Evolutionary conservation across 768 basidiomycete genomes (phyloP).

Genomic region (Phlegmacium glaucopus): DNA sequence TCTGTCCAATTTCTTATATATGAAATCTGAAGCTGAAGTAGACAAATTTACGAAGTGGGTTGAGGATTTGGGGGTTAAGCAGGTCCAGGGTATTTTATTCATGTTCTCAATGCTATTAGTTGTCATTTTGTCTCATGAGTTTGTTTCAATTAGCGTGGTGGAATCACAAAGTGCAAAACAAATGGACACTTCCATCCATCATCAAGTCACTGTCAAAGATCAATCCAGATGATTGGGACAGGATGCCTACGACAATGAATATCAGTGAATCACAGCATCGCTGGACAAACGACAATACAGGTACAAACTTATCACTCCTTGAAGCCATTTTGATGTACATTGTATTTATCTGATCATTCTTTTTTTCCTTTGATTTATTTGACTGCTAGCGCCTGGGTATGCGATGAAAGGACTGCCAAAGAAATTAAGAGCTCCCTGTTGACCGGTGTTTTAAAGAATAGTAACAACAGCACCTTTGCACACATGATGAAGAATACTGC

Average conservation of each 20-base stretch:
- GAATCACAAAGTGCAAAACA: constrained; percentile 15
- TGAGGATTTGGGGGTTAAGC: background rate
- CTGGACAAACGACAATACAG: constrained; percentile 15
- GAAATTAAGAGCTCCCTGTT: background rate
- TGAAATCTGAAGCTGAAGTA: constrained; percentile 4
- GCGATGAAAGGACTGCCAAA: background rate
- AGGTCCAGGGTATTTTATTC: constrained; percentile 5
- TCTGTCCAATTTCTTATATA: constrained; percentile 10
- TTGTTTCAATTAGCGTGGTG: constrained; percentile 23
- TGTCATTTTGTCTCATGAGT: background rate
- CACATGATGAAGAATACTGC: background rate
- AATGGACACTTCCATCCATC: constrained; percentile 17
- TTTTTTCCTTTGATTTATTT: background rate
- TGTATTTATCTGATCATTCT: background rate
- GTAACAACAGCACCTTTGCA: background rate
- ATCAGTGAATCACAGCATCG: constrained; percentile 17
- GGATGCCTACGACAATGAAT: constrained; percentile 17
- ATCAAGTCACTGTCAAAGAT: constrained; percentile 17
- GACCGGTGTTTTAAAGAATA: constrained; percentile 2
- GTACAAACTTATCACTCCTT: constrained; percentile 11
- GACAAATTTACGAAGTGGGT: constrained; percentile 5
- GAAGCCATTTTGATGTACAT: constrained; percentile 12
- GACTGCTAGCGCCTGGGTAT: constrained; percentile 1
- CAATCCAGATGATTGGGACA: constrained; percentile 11
- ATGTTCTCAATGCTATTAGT: background rate